Conservation (phyloP, 2,329 filamentous ascomycete species). For the Sarocladium strictum region DNA sequence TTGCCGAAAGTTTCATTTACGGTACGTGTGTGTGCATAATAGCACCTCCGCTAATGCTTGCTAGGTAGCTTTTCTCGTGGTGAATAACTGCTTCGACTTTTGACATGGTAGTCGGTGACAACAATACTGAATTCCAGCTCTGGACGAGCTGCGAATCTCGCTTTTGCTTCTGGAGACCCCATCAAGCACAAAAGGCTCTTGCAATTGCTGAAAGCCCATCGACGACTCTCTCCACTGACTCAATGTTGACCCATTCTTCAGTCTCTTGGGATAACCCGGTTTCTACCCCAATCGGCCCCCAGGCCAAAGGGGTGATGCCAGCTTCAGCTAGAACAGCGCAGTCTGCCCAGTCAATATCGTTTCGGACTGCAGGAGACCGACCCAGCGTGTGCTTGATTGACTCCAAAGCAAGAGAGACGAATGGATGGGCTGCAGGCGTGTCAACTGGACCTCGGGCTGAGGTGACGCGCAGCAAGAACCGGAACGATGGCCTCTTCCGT, state of each 20-base stretch:
- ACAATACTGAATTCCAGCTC: no score
- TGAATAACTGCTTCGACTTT: no score
- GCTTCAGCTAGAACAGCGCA: slow-evolving; percentile 38
- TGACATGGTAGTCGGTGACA: no score
- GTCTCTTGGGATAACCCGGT: not conserved
- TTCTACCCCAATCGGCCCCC: slow-evolving; percentile 38
- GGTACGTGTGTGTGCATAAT: no score
- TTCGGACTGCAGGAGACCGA: slow-evolving; percentile 15
- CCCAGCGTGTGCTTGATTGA: slow-evolving; percentile 16
- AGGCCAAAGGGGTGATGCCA: slow-evolving; percentile 41
- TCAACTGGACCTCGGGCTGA: slow-evolving; percentile 35
- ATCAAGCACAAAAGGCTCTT: slow-evolving; percentile 22
- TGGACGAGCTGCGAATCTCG: no score
- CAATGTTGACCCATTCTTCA: slow-evolving; percentile 42
- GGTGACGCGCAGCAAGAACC: slow-evolving; percentile 17
- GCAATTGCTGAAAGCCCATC: slow-evolving; percentile 21
- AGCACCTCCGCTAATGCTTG: no score
- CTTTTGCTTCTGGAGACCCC: no score
- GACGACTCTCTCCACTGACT: slow-evolving; percentile 32
- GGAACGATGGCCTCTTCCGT: not conserved
- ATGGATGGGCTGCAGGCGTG: slow-evolving; percentile 32
- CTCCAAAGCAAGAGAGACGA: slow-evolving; percentile 27
- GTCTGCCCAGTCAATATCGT: slow-evolving; percentile 42
- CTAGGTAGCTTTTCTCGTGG: no score
- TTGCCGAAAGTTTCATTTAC: no score